Base-by-base conservation (phyloP, 768 basidiomycete genomes). In the Jaapia argillacea region DNA sequence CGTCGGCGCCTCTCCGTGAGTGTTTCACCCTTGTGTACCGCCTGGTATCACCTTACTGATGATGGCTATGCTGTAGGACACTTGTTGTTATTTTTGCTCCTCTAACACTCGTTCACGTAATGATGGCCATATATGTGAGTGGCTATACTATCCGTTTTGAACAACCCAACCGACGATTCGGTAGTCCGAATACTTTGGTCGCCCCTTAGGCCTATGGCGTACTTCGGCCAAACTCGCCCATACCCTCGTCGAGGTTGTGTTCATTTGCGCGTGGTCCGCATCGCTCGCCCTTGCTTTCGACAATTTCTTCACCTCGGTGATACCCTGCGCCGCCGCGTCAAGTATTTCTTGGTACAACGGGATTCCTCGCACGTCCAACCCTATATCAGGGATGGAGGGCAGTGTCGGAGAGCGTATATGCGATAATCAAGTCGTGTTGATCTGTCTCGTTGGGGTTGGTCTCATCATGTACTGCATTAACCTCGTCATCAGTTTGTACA, bases 201-300 rank as follows among this genome's bases (percentile, higher is more conserved):
- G 84, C 26, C 91, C 92, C 4, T 66, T 94, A 20, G 92, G 91
- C n/a, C 67, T 94, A 24, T 94, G 92, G 92, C 72, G 75, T 41
- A 90, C 91, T 24, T 88, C 87, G 24, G 78, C 70, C 40, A 93
- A 93, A 62, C 74, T 92, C 27, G 77, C 84, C 2, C 82, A 92
- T 55, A 93, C 90, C 5, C 74, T 93, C 24, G 73, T 79, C 37
- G 92, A 94, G 67, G 84, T 91, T 36, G 68, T 89, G 43, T 91
- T 89, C 59, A 90, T 91, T 52, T 93, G 90, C 62, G 77, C 84
- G n/a, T 94, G 90, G 89, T 89, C 87, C 45, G 85, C 88, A 24
- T 81, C 85, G 13, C 72, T 93, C 43, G 87, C 88, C 14, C 80
- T 93, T 42, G 79, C 77, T 48, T 89, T 93, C 63, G 88, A 93